A percentile compares a stretch with the other conserved stretches of the same genome.
Evolutionary conservation across 2,329 filamentous ascomycete species (phyloP).

Genomic region (Paecilomyces formosus): DNA sequence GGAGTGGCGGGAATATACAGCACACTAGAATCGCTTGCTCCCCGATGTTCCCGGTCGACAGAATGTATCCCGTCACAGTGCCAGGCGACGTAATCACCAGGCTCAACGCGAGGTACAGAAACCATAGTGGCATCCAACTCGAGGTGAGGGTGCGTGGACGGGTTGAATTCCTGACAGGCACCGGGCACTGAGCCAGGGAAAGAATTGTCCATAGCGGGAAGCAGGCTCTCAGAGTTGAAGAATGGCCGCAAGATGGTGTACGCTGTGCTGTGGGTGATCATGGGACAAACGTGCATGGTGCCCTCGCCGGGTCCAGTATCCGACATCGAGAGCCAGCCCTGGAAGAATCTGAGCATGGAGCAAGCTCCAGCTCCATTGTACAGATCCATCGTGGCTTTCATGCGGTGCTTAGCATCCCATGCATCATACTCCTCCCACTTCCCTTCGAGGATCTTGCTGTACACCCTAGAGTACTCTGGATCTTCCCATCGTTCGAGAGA

Average conservation of each 20-base stretch:
- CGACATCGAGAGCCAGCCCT: conserved; percentile 79
- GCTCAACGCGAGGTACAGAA: conserved; percentile 59
- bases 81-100: conserved; percentile 71
- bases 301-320: conserved; percentile 66
- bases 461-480: conserved; percentile 64
- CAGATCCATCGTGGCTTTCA: conserved; percentile 62
- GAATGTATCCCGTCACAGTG: conserved; percentile 77
- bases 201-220: conserved; percentile 33
- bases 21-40: conserved; percentile 68
- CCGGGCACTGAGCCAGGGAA: conserved; percentile 66
- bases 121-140: conserved; percentile 63
- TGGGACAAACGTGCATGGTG: conserved; percentile 73
- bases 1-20: conserved; percentile 86
- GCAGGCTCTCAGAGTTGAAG: conserved; percentile 52
- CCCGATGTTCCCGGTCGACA: conserved; percentile 71
- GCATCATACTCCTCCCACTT: conserved; percentile 76
- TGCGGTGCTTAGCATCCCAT: conserved; percentile 66
- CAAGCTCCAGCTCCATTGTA: conserved; percentile 78
- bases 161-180: conserved; percentile 60
- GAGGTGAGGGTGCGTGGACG: conserved; percentile 61
- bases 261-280: conserved; percentile 65
- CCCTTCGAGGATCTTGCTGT: conserved; percentile 65
- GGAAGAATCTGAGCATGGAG: conserved; percentile 79
- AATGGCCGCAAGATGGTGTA: conserved; percentile 81
- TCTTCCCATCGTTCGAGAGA: conserved; percentile 69